phyloP scores from a whole-genome alignment of 768 basidiomycete species.

The Rhodocollybia butyracea region DNA sequence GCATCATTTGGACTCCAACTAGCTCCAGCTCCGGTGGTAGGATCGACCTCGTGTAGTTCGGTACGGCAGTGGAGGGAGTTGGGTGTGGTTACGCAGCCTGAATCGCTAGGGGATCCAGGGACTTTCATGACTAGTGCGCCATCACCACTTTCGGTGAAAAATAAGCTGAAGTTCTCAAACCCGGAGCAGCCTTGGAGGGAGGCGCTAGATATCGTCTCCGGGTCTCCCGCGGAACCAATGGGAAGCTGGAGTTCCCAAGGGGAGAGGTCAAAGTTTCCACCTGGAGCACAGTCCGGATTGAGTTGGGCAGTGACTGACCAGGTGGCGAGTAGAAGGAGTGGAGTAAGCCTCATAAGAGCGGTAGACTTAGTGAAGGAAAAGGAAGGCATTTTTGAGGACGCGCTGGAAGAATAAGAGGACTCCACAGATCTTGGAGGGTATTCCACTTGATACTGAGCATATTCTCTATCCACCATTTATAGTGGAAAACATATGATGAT shows the following conservation, averaged over 20 bases:
- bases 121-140: constrained; percentile 8
- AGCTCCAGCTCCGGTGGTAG: not conserved
- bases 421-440: no score
- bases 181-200: not conserved
- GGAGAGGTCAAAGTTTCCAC: constrained; percentile 7
- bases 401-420: no score
- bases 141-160: constrained; percentile 4
- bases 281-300: not conserved
- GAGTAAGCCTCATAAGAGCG: no score
- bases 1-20: constrained; percentile 2
- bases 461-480: no score
- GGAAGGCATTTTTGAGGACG: no score
- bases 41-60: not conserved
- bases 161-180: not conserved
- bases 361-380: no score
- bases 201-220: not conserved
- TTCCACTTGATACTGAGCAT: no score
- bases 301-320: not conserved
- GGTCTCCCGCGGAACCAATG: not conserved
- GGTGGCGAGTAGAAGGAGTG: not conserved
- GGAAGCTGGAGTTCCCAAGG: constrained; percentile 4
- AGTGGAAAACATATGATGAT: no score
- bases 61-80: constrained; percentile 6
- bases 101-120: not conserved
- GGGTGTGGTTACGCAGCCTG: constrained; percentile 2